phyloP scores from a whole-genome alignment of 1,284 basidiomycete species.

The Cerrena zonata region DNA sequence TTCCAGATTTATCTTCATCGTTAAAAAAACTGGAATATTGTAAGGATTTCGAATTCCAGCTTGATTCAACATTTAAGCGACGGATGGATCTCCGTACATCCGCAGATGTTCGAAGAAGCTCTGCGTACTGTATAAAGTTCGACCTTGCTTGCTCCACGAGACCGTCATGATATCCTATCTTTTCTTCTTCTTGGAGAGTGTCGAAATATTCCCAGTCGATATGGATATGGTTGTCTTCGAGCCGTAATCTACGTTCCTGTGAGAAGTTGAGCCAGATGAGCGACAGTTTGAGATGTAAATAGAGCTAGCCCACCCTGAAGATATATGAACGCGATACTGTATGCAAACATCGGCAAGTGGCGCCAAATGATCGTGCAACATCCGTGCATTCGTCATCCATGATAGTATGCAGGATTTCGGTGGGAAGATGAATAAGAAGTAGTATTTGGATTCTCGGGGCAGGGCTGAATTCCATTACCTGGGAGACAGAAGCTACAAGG shows the following conservation, averaged over 20 bases:
- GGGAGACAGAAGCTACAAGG: no score
- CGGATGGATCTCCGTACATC: no score
- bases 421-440: background rate
- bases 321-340: conserved; percentile 1
- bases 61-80: no score
- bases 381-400: background rate
- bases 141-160: background rate
- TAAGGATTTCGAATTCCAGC: no score
- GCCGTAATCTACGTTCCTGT: background rate
- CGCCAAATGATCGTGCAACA: background rate
- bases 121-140: background rate
- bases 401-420: background rate
- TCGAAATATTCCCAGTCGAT: background rate
- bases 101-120: background rate
- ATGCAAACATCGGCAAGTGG: background rate
- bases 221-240: background rate
- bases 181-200: background rate
- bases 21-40: no score
- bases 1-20: no score
- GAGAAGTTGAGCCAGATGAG: background rate
- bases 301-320: background rate
- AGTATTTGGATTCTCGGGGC: conserved; percentile 1
- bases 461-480: no score
- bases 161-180: background rate
- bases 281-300: background rate